Evolutionary conservation across 2,329 filamentous ascomycete species (phyloP), one percentile per base, ranked within the genome.

Genomic region (Colletotrichum tanaceti): DNA sequence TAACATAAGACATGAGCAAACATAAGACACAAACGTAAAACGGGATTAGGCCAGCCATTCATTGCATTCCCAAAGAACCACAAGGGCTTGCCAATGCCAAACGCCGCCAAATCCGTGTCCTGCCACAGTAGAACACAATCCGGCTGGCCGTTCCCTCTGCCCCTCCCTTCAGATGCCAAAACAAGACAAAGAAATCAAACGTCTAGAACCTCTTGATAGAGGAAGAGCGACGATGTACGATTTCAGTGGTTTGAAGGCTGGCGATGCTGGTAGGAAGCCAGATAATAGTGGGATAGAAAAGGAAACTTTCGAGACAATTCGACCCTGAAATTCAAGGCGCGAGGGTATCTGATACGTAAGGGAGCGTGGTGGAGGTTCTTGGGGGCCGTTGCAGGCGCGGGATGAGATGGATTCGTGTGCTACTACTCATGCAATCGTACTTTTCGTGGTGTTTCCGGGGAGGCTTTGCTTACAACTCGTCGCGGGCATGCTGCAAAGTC

Each of bases 401-500:
- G 38, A n/a, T 16, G 52, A 54, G 52, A 50, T 52, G 41, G 55
- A 38, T 69, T 69, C 58, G 67, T 70, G 58, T 68, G 63, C 54
- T 63, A 58, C 68, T 63, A 63, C 64, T 70, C 67, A 47, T 70
- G 58, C 58, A 68, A 58, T 70, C 64, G 64, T 70, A 41, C 60
- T 60, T 58, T 70, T 58, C 49, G 32, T 58, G 46, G 20, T 52
- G 22, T 65, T 1, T 46, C 14, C 20, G 5, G 28, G 11, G 14
- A 44, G 16, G 39, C 13, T 0, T 32, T 18, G 32, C 57, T 79
- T 73, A 84, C 71, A 84, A 65, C 73, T 84, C 83, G 63, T 85
- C 83, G 67, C 75, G 79, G 20, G 73, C 73, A 46, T 77, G 74
- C 57, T 78, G 75, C 9, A 75, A 74, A 18, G 75, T 76, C 35